A percentile compares a stretch with the other conserved stretches of the same genome.
These are phyloP conservation scores for Chaetomium olivaceum DNA, from an alignment of 2,329 filamentous ascomycete genomes.

Conservation along the genomic window DNA sequence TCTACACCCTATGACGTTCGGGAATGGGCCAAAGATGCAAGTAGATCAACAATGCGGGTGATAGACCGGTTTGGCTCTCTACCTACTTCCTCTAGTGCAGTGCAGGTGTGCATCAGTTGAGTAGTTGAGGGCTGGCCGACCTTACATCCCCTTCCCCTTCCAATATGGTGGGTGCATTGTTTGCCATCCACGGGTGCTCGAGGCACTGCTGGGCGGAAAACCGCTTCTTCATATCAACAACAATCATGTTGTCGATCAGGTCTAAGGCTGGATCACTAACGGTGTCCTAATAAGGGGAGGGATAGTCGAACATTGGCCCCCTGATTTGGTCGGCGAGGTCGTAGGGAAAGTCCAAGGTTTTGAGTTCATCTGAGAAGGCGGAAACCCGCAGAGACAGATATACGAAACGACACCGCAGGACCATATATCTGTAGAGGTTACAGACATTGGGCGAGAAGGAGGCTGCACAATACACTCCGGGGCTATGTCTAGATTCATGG, in stretches of 20 bases:
- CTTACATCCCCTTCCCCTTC: not conserved
- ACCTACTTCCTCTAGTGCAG: too few species aligned
- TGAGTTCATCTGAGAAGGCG: not conserved
- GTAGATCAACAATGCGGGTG: too few species aligned
- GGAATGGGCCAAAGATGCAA: too few species aligned
- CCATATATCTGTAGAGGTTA: not conserved
- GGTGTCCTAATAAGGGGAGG: not conserved
- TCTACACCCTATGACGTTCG: too few species aligned
- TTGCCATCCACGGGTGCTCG: not conserved
- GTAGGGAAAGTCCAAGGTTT: not conserved
- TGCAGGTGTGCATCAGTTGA: too few species aligned
- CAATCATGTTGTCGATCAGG: not conserved
- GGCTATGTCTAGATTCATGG: not conserved
- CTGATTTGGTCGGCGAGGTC: not conserved
- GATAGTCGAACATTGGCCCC: not conserved
- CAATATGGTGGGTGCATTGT: not conserved
- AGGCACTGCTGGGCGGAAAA: not conserved
- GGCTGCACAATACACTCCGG: not conserved
- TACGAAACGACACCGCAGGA: not conserved
- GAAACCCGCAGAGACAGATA: slow-evolving; percentile 1
- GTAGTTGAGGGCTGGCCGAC: not conserved
- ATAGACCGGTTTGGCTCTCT: too few species aligned
- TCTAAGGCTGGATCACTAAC: not conserved
- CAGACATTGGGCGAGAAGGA: not conserved
- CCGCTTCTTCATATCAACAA: slow-evolving; percentile 2